Conservation (phyloP, 768 basidiomycete genomes). For the Phaeotremella fagi region DNA sequence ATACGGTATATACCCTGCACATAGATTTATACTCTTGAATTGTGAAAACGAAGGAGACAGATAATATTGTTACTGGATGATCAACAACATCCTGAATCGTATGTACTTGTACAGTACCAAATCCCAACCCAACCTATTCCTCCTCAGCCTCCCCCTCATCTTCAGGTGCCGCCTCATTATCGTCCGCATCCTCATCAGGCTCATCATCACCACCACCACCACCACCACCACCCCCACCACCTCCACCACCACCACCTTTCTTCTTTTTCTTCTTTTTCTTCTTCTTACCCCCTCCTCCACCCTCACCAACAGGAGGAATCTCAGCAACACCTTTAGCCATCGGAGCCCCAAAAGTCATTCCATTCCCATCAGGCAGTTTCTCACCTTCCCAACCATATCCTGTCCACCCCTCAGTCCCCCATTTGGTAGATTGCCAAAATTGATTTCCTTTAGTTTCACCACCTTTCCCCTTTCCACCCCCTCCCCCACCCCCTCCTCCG, state of each 20-base stretch:
- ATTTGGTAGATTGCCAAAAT: slow-evolving; percentile 12
- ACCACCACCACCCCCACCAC: slow-evolving; percentile 1
- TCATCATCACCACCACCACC: neutral
- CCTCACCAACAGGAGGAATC: neutral
- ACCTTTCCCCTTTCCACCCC: neutral
- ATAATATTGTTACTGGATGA: no score
- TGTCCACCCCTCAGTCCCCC: slow-evolving; percentile 30
- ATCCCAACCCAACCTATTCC: neutral
- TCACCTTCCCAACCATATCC: slow-evolving; percentile 36
- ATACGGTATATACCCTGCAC: neutral
- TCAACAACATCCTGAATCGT: no score
- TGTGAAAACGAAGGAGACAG: neutral
- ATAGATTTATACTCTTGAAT: neutral
- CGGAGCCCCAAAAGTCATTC: slow-evolving; percentile 27
- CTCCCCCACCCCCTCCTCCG: slow-evolving; percentile 5
- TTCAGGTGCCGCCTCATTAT: neutral
- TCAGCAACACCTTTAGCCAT: slow-evolving; percentile 17
- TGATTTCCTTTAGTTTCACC: neutral
- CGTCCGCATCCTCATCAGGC: neutral
- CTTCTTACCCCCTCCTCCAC: slow-evolving; percentile 10
- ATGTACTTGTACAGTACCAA: neutral
- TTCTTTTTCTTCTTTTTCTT: slow-evolving; percentile 22
- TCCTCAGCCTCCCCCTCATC: neutral
- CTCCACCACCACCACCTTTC: slow-evolving; percentile 10
- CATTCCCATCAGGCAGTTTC: slow-evolving; percentile 18